These are phyloP conservation scores for Trichoderma breve DNA, from an alignment of 2,329 filamentous ascomycete genomes.

Conservation along the genomic window DNA sequence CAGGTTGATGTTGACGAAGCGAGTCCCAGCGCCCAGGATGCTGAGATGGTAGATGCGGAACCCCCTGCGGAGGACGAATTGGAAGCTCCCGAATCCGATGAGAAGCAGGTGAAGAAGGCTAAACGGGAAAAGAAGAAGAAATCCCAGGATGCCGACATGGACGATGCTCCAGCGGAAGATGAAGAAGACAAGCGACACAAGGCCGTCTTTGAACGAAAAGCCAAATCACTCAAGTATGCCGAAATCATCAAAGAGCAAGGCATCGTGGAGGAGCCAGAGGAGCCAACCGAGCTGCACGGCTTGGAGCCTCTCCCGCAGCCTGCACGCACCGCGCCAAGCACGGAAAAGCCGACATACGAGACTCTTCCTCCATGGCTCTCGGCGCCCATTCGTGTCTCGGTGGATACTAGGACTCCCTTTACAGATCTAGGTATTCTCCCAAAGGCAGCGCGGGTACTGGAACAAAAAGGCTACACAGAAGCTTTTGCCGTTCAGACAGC, in stretches of 20 bases:
- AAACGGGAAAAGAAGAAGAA: conserved; percentile 33
- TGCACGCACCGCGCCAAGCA: conserved; percentile 55
- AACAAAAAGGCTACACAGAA: conserved; percentile 51
- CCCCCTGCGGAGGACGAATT: background rate
- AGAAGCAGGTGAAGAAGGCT: conserved; percentile 22
- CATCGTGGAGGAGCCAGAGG: conserved; percentile 37
- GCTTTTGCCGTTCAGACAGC: conserved; percentile 45
- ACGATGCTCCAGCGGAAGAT: conserved; percentile 29
- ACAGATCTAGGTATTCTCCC: conserved; percentile 59
- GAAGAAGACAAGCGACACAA: conserved; percentile 44
- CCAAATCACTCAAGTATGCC: conserved; percentile 53
- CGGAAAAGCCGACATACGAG: conserved; percentile 66
- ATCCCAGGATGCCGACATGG: conserved; percentile 22
- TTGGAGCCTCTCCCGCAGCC: conserved; percentile 82
- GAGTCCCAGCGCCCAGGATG: background rate
- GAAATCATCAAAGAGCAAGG: conserved; percentile 37
- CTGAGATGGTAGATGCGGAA: conserved; percentile 18
- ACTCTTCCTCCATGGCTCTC: conserved; percentile 80
- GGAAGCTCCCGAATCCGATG: conserved; percentile 6
- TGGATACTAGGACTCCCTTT: conserved; percentile 61
- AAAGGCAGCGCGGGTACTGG: conserved; percentile 60
- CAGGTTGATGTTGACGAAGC: background rate
- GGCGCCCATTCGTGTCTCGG: conserved; percentile 66
- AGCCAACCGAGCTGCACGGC: conserved; percentile 55
- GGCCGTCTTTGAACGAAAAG: conserved; percentile 53